A percentile compares a stretch with the other conserved stretches of the same genome.
Conservation (phyloP, 306 rosid genomes). For the Inga oerstediana region DNA sequence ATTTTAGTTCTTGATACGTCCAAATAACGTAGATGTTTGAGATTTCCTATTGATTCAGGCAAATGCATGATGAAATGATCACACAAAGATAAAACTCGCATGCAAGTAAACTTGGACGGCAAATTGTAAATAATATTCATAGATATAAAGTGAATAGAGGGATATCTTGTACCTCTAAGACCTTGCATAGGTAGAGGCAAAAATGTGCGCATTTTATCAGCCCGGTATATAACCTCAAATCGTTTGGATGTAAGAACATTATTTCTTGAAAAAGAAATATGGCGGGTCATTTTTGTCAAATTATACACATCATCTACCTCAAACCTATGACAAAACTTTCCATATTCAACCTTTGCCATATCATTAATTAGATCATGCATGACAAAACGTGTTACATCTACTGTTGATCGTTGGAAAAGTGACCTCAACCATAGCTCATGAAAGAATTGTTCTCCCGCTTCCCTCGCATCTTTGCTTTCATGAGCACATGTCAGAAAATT, state of each 20-base stretch:
- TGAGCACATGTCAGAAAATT: conserved; percentile 3
- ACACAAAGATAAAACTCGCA: conserved; percentile 14
- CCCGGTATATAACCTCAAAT: not conserved
- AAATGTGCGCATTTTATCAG: conserved; percentile 1
- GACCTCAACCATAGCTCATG: conserved; percentile 30
- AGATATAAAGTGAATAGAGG: not conserved
- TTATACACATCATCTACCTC: not conserved
- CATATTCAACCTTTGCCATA: conserved; percentile 28
- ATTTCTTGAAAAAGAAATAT: not conserved
- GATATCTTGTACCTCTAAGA: not conserved
- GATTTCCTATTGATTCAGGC: conserved; percentile 1
- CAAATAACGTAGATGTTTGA: conserved; percentile 37
- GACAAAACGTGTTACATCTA: not conserved
- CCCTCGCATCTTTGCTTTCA: not conserved
- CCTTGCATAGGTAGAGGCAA: not conserved
- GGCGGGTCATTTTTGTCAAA: conserved; percentile 19
- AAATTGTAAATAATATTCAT: not conserved
- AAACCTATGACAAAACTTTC: not conserved
- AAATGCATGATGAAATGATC: not conserved
- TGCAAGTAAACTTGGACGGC: not conserved
- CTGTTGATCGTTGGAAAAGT: conserved; percentile 29
- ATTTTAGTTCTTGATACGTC: not conserved
- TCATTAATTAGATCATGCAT: conserved; percentile 51
- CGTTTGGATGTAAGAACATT: not conserved
- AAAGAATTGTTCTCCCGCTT: conserved; percentile 31